Evolutionary conservation across 164 flowering plant species (phyloP), one percentile per base, ranked within the genome.

Genomic region (Vitis amurensis): DNA sequence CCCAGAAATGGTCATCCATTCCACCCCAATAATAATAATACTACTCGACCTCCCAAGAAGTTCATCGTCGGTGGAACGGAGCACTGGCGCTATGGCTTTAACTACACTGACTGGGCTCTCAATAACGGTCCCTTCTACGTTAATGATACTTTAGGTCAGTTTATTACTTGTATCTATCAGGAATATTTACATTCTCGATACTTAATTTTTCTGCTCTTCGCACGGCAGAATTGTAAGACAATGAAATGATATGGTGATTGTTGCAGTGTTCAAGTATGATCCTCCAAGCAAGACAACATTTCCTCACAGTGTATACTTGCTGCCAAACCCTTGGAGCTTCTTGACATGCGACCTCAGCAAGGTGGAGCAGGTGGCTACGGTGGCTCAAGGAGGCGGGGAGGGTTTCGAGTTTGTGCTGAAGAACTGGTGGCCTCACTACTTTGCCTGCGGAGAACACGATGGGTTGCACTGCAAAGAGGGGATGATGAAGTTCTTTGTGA

Each of bases 251-350:
- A 23, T 61, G 64, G 2, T 48, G 27, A 11, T 69, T 64, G 52
- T 55, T 66, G 73, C 76, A 78, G 79, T 79, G 60, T 82, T 82
- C 81, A 79, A 77, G 70, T 84, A 73, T 50, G 83, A 77, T 55
- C 71, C 83, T 1, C 84, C 78, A n/a, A 78, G 64, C 50, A 72
- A 16, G 16, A 63, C 66, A 57, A 61, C 76, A 5, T 63, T 53
- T n/a, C 73, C 78, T 7, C 85, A 84, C 75, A 78, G 73, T 53
- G 87, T 81, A 1, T 84, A 82, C 74, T 10, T 70, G 74, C 59
- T 84, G 2, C 75, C 73, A 5, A 50, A 78, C 68, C 13, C 59
- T 0, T 2, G 71, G 75, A 84, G 87, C 66, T 81, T 49, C 73
- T 0, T 31, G 61, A 72, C 17, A 5, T 84, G 87, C 29, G 76